These are phyloP conservation scores for Calocera cornea DNA, from an alignment of 768 basidiomycete genomes.

Conservation along the genomic window DNA sequence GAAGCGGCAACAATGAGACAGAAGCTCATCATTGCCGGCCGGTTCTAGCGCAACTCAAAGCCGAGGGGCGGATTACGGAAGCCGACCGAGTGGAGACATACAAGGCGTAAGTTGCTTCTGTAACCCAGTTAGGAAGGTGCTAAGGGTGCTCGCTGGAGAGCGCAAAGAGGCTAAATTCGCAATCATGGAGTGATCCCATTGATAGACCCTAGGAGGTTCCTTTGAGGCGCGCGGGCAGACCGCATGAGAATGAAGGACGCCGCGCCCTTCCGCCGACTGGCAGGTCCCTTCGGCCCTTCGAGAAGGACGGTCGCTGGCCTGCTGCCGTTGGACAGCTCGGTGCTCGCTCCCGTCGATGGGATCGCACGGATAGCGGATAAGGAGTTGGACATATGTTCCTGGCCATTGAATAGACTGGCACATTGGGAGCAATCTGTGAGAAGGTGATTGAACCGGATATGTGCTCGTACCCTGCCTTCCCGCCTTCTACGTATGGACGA, in stretches of 20 bases:
- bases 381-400: not conserved
- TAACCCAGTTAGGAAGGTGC: not conserved
- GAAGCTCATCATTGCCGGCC: not conserved
- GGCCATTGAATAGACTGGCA: not conserved
- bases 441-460: not conserved
- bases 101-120: slow-evolving; percentile 2
- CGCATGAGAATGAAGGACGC: slow-evolving; percentile 1
- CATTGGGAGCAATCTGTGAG: not conserved
- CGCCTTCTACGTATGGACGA: not conserved
- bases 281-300: not conserved
- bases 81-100: not conserved
- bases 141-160: not conserved
- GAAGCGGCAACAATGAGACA: not conserved
- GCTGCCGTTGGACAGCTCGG: slow-evolving; percentile 4
- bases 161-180: not conserved
- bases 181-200: slow-evolving; percentile 1
- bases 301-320: slow-evolving; percentile 1
- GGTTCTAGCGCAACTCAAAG: not conserved
- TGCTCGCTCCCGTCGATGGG: not conserved
- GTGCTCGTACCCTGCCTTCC: not conserved
- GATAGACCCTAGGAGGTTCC: not conserved
- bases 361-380: not conserved
- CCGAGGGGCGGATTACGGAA: slow-evolving; percentile 3
- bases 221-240: not conserved
- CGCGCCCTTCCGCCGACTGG: slow-evolving; percentile 2